Base-by-base conservation (phyloP, 768 basidiomycete genomes). In the Pholiota microspora region DNA sequence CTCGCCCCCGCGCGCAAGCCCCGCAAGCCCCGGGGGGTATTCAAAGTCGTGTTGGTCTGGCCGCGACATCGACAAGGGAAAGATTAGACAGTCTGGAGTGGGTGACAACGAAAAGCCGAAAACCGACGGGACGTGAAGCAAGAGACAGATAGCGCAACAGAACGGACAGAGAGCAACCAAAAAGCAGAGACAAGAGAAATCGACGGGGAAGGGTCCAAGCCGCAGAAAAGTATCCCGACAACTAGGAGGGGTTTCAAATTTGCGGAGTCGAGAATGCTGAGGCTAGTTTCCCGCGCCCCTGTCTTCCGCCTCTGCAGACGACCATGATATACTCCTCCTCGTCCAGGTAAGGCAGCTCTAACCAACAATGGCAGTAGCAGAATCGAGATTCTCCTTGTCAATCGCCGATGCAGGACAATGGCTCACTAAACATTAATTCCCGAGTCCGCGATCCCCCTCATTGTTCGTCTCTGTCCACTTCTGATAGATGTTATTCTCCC, bases 31-130 rank as follows among this genome's bases (percentile, higher is more conserved):
- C 1, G 71, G 65, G 8, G 72, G 67, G 55, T 66, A 67, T 45
- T 75, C 73, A 56, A 69, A 71, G 53, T 80, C 78, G 59, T 73
- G 69, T 44, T 68, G 59, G 49, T 78, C 78, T 56, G 66, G 60
- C 54, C 67, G 76, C 45, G 79, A 77, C 81, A 82, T 80, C 47
- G 51, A 52, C 46, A 55, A 40, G 29, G 53, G 49, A 35, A 35
- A 38, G 36, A 38, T 15, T 38, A 38, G 36, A 42, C 35, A 36
- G 35, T 36, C n/a, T 36, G 8, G 35, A 6, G n/a, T n/a, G n/a
- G 29, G 29, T 36, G 35, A 36, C 40, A 42, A 49, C 48, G 49
- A 45, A 57, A 53, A 27, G 53, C 55, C 31, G 55, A 49, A 42
- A 56, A 51, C 51, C 44, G 52, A 64, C 58, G 65, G 64, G 62